Percentiles rank a stretch among this genome's conserved stretches.
phyloP scores from a whole-genome alignment of 2,329 filamentous ascomycete species.

The Verticillium tricorpus region DNA sequence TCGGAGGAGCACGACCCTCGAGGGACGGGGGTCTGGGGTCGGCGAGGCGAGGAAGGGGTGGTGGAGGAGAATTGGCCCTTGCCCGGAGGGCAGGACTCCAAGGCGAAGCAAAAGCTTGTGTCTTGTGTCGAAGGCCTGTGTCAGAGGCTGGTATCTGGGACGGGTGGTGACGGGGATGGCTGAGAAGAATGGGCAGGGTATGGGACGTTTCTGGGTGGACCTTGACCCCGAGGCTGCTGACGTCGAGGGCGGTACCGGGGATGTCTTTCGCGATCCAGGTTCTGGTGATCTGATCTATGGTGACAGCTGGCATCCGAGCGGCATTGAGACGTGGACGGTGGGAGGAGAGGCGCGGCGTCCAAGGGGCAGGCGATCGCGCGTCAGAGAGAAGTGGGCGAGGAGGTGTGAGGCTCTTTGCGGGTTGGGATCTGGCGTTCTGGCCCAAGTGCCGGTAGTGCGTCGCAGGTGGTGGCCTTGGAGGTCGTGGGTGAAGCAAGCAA shows the following conservation, averaged over 20 bases:
- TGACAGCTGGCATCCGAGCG: constrained; percentile 51
- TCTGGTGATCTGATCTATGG: constrained; percentile 47
- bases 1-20: not conserved
- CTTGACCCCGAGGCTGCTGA: not conserved
- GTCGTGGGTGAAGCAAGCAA: constrained; percentile 9
- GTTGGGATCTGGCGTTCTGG: constrained; percentile 1
- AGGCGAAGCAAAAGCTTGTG: constrained; percentile 18
- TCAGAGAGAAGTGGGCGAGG: constrained; percentile 1
- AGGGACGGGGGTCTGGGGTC: not conserved
- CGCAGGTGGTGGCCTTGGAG: constrained; percentile 4
- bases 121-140: constrained; percentile 4
- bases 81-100: constrained; percentile 33
- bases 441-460: constrained; percentile 11
- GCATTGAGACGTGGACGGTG: constrained; percentile 30
- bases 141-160: not conserved
- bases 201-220: constrained; percentile 34
- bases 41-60: constrained; percentile 8
- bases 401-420: constrained; percentile 11
- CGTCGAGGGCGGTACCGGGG: constrained; percentile 19
- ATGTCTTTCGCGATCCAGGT: constrained; percentile 41
- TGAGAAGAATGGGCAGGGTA: constrained; percentile 25
- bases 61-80: constrained; percentile 16
- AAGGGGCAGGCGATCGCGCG: not conserved
- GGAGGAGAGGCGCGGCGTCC: not conserved
- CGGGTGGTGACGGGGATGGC: constrained; percentile 28